Evolutionary conservation across 495 filamentous ascomycete species (phyloP).

Genomic region (Geopyxis carbonaria): DNA sequence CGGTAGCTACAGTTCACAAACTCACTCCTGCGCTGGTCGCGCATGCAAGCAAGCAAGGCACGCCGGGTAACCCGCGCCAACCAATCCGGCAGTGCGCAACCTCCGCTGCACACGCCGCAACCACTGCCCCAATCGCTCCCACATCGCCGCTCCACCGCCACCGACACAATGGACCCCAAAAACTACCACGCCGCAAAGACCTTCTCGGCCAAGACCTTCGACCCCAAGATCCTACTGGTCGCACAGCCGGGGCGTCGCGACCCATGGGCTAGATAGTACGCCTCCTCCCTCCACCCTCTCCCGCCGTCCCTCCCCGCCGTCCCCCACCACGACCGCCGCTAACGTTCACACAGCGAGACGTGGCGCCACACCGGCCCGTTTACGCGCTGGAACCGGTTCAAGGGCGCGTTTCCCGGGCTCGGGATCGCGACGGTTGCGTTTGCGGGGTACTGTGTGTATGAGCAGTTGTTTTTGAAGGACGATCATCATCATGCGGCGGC

Average conservation of each 20-base stretch:
- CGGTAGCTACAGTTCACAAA: background rate
- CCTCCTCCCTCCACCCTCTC: slow-evolving; percentile 3
- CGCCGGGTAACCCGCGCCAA: background rate
- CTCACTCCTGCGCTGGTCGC: background rate
- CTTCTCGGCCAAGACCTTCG: slow-evolving; percentile 14
- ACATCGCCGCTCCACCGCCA: background rate
- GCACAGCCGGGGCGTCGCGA: slow-evolving; percentile 34
- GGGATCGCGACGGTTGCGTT: slow-evolving; percentile 87
- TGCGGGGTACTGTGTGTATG: slow-evolving; percentile 69
- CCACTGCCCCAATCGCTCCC: too few species aligned
- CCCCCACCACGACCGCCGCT: slow-evolving; percentile 1
- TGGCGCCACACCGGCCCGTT: slow-evolving; percentile 91
- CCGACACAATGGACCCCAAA: slow-evolving; percentile 14
- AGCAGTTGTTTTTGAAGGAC: slow-evolving; percentile 68
- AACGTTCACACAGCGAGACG: slow-evolving; percentile 47
- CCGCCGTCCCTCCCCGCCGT: background rate
- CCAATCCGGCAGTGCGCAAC: background rate
- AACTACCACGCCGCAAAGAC: slow-evolving; percentile 8
- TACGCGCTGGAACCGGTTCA: slow-evolving; percentile 75
- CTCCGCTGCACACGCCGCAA: too few species aligned
- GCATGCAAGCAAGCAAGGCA: background rate
- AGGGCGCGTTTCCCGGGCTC: slow-evolving; percentile 66
- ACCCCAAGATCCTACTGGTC: slow-evolving; percentile 17
- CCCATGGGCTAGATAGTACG: slow-evolving; percentile 70
- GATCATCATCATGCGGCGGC: slow-evolving; percentile 38